Percentiles rank a stretch among this genome's conserved stretches.
Conservation (phyloP, 75 land plant genomes). For the Selaginella moellendorffii region DNA sequence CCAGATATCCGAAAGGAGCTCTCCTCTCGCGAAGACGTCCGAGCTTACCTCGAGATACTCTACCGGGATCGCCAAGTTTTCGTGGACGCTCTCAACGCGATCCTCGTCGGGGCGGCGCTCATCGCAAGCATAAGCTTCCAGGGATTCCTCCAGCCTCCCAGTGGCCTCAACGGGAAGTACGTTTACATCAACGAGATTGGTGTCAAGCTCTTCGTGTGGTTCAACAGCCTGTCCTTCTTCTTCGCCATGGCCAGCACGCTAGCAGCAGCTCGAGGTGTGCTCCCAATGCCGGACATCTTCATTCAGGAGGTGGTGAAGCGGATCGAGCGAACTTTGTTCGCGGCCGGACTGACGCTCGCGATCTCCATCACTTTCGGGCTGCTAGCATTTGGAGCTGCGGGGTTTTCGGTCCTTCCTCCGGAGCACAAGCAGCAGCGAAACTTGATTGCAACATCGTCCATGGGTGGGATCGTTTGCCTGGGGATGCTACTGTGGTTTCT, state of each 20-base stretch:
- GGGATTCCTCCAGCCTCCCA: conserved; percentile 12
- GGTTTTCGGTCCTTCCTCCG: conserved; percentile 1
- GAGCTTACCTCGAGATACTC: not conserved
- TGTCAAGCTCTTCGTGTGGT: not conserved
- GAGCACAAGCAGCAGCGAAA: not conserved
- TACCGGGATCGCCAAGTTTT: conserved; percentile 15
- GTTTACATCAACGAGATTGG: not conserved
- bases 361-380: not conserved
- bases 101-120: conserved; percentile 17
- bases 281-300: conserved; percentile 7
- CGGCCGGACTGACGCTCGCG: not conserved
- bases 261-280: conserved; percentile 1
- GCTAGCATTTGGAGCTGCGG: conserved; percentile 2
- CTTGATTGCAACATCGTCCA: not conserved
- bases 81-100: conserved; percentile 16
- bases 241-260: conserved; percentile 1
- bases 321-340: not conserved
- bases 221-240: conserved; percentile 10
- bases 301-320: not conserved
- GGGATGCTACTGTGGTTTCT: not conserved
- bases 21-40: not conserved
- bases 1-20: conserved; percentile 1
- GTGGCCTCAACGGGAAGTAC: not conserved
- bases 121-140: conserved; percentile 16
- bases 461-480: not conserved